Conservation (phyloP, 352 stramenopile species). For the Pythium volutum region DNA sequence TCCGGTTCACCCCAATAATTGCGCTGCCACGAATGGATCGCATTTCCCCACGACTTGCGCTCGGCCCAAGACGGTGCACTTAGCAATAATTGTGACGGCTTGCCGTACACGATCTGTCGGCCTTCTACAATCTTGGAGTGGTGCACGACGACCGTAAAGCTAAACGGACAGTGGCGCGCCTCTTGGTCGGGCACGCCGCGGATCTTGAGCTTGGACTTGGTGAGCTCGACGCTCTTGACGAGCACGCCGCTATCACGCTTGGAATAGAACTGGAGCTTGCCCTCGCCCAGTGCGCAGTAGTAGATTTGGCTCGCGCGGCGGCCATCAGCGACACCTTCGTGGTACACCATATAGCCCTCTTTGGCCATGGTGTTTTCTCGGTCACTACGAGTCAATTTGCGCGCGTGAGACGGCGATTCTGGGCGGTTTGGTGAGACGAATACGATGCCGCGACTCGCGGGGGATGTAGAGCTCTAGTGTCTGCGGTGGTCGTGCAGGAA, state of each 20-base stretch:
- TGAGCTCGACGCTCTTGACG: conserved; percentile 61
- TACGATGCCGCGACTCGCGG: background rate
- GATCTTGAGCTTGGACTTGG: conserved; percentile 74
- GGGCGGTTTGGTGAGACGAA: background rate
- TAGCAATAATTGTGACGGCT: conserved; percentile 52
- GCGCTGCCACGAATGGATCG: conserved; percentile 83
- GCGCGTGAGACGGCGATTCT: conserved; percentile 1
- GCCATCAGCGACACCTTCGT: conserved; percentile 48
- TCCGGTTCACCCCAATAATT: conserved; percentile 85
- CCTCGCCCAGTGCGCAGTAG: conserved; percentile 78
- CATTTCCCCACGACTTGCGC: conserved; percentile 83
- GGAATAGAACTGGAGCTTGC: conserved; percentile 71
- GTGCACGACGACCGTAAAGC: conserved; percentile 71
- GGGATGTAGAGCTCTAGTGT: background rate
- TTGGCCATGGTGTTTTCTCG: conserved; percentile 55
- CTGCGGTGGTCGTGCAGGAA: background rate
- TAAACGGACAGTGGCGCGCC: conserved; percentile 67
- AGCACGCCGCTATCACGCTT: conserved; percentile 59
- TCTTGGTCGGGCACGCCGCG: conserved; percentile 68
- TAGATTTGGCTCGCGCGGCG: conserved; percentile 55
- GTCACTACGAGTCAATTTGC: background rate
- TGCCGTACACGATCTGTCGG: conserved; percentile 56
- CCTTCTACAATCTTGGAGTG: conserved; percentile 71
- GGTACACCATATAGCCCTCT: conserved; percentile 75
- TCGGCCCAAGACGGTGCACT: conserved; percentile 72